These are phyloP conservation scores for Plasmodium knowlesi DNA, from an alignment of 169 alveolate species.

Conservation along the genomic window DNA sequence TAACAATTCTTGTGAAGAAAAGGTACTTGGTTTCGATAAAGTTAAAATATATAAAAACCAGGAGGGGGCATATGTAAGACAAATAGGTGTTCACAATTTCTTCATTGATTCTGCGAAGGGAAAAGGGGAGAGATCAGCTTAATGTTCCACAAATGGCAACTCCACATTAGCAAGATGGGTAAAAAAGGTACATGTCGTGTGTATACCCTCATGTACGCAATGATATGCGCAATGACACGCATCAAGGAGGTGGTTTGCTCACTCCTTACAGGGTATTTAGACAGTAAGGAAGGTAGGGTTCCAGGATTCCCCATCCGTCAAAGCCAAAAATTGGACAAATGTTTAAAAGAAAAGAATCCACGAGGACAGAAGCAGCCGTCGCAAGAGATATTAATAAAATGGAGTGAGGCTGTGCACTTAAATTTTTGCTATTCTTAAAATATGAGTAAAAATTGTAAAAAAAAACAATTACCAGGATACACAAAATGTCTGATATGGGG, in stretches of 20 bases:
- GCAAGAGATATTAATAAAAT: conserved; percentile 61
- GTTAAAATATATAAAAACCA: conserved; percentile 64
- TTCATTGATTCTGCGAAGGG: conserved; percentile 56
- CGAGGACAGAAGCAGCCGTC: conserved; percentile 59
- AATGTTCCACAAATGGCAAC: background rate
- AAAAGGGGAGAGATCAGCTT: background rate
- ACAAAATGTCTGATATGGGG: conserved; percentile 58
- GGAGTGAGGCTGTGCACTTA: conserved; percentile 36
- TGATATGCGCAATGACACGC: background rate
- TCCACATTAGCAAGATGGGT: background rate
- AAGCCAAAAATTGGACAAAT: conserved; percentile 64
- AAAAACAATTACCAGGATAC: conserved; percentile 33
- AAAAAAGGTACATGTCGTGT: background rate
- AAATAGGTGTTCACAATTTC: conserved; percentile 69
- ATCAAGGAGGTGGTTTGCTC: background rate
- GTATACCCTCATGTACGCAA: background rate
- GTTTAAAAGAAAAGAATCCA: conserved; percentile 66
- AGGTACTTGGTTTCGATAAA: conserved; percentile 59
- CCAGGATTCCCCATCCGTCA: conserved; percentile 72
- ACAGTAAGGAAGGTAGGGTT: conserved; percentile 69
- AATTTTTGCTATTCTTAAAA: conserved; percentile 40
- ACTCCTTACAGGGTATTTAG: conserved; percentile 35
- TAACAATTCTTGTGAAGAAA: conserved; percentile 58
- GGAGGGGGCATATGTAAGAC: conserved; percentile 61
- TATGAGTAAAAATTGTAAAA: conserved; percentile 52